These are phyloP conservation scores for Solanum rostratum DNA, from an alignment of 257 asterid genomes.

Conservation along the genomic window DNA sequence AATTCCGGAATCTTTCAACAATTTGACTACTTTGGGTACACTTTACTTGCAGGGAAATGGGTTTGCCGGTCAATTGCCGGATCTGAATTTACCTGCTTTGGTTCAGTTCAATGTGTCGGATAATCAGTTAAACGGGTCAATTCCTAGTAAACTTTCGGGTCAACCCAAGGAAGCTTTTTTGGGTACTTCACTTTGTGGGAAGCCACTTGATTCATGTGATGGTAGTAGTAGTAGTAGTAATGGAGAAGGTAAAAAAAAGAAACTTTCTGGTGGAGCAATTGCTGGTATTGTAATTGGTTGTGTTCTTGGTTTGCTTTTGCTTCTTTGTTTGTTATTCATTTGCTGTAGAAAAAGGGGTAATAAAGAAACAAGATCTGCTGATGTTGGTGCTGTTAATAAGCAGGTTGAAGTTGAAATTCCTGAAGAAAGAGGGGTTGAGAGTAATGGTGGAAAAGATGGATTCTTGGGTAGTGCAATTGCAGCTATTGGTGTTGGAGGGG, in stretches of 20 bases:
- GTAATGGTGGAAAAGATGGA: slow-evolving; percentile 16
- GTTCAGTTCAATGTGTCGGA: slow-evolving; percentile 62
- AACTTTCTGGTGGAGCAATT: slow-evolving; percentile 78
- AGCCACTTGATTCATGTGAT: slow-evolving; percentile 44
- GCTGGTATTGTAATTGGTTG: slow-evolving; percentile 77
- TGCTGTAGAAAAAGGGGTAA: slow-evolving; percentile 37
- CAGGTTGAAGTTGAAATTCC: slow-evolving; percentile 39
- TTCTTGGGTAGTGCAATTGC: slow-evolving; percentile 26
- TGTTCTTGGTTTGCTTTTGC: slow-evolving; percentile 35
- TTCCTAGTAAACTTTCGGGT: slow-evolving; percentile 44
- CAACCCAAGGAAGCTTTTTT: slow-evolving; percentile 38
- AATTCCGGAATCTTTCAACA: slow-evolving; percentile 42
- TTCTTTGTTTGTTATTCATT: slow-evolving; percentile 39
- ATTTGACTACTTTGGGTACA: slow-evolving; percentile 65
- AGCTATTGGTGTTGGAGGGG: slow-evolving; percentile 28
- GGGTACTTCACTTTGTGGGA: slow-evolving; percentile 74
- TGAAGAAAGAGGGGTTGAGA: slow-evolving; percentile 14
- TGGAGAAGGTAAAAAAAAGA: slow-evolving; percentile 23
- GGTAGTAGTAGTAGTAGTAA: slow-evolving; percentile 1
- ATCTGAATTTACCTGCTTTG: slow-evolving; percentile 33
- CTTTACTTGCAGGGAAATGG: slow-evolving; percentile 55
- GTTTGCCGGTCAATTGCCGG: slow-evolving; percentile 63
- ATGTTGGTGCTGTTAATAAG: slow-evolving; percentile 14
- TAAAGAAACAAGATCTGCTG: slow-evolving; percentile 23
- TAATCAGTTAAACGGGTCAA: slow-evolving; percentile 51